Percentiles rank a stretch among this genome's conserved stretches.
Evolutionary conservation across 345 rosid genomes (phyloP).

Genomic region (Populus nigra): DNA sequence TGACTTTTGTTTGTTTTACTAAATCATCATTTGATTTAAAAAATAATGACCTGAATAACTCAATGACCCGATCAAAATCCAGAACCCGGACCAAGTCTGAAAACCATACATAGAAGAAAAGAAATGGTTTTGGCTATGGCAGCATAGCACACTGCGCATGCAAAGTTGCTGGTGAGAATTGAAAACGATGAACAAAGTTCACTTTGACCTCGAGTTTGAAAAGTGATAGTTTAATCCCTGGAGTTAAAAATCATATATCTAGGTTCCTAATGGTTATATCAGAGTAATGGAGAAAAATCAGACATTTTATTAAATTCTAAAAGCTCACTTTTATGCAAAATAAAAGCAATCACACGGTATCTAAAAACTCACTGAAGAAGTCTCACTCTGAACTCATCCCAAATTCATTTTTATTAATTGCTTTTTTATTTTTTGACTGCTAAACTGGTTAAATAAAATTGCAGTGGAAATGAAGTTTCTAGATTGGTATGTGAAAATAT

Average conservation of each 20-base stretch:
- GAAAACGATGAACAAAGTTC: background rate
- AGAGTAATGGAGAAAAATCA: background rate
- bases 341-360: background rate
- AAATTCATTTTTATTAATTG: background rate
- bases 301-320: background rate
- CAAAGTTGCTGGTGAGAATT: background rate
- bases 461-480: conserved; percentile 45
- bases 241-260: background rate
- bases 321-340: background rate
- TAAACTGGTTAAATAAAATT: background rate
- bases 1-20: no score
- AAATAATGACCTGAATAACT: no score
- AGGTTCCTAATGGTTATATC: background rate
- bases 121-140: background rate
- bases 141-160: background rate
- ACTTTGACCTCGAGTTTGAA: background rate
- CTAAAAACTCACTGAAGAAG: background rate
- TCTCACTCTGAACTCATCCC: background rate
- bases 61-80: no score
- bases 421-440: background rate
- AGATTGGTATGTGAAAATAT: conserved; percentile 86
- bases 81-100: no score
- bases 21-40: no score
- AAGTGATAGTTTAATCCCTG: background rate
- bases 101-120: background rate